A percentile compares a stretch with the other conserved stretches of the same genome.
Conservation (phyloP, 352 stramenopile species). For the Pythium dissotocum region DNA sequence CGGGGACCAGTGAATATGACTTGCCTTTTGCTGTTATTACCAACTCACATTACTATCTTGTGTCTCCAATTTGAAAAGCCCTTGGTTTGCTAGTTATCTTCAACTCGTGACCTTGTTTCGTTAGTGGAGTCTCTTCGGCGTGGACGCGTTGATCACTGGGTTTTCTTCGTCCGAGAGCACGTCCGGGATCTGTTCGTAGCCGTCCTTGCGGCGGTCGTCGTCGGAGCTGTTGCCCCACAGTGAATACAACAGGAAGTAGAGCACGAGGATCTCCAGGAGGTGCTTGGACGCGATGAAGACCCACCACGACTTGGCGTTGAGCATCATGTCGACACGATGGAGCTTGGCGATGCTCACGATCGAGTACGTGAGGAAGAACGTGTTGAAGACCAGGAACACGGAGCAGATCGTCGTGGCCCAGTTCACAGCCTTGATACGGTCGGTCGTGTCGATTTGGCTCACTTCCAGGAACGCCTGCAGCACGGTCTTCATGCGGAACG, state of each 20-base stretch:
- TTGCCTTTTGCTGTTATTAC: slow-evolving; percentile 8
- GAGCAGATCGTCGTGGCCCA: slow-evolving; percentile 95
- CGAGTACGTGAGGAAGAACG: slow-evolving; percentile 84
- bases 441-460: slow-evolving; percentile 96
- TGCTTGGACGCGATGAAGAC: slow-evolving; percentile 94
- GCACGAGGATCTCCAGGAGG: slow-evolving; percentile 90
- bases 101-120: not conserved
- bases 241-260: slow-evolving; percentile 95
- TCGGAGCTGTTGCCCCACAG: slow-evolving; percentile 84
- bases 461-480: slow-evolving; percentile 94
- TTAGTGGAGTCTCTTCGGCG: slow-evolving; percentile 31
- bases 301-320: slow-evolving; percentile 90
- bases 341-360: slow-evolving; percentile 88
- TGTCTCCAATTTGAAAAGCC: not conserved
- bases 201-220: slow-evolving; percentile 64
- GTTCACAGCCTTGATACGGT: slow-evolving; percentile 94
- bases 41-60: not conserved
- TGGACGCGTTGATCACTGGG: slow-evolving; percentile 12
- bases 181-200: slow-evolving; percentile 80
- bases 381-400: slow-evolving; percentile 94
- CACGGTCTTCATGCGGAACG: slow-evolving; percentile 95
- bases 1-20: slow-evolving; percentile 15
- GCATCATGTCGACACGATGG: slow-evolving; percentile 83
- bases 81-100: not conserved
- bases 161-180: slow-evolving; percentile 58